These are phyloP conservation scores for Caloboletus firmus DNA, from an alignment of 1,284 basidiomycete species.

Conservation along the genomic window DNA sequence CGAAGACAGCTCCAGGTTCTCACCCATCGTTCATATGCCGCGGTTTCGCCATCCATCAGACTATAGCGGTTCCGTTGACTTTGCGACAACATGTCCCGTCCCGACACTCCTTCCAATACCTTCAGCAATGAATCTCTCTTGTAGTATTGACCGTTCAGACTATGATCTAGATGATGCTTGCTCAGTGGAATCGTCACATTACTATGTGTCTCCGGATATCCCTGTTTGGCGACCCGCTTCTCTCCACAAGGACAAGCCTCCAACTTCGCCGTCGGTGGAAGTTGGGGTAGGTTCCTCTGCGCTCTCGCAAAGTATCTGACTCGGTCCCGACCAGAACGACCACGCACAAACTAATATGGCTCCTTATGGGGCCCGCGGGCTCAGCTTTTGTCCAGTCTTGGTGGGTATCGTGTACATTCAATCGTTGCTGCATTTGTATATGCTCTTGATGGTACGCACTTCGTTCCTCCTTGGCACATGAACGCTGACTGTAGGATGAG, in stretches of 20 bases:
- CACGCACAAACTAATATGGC: neutral
- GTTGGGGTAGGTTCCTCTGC: slow-evolving; percentile 3
- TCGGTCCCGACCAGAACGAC: slow-evolving; percentile 2
- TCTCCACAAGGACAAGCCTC: neutral
- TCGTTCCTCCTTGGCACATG: neutral
- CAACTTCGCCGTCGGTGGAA: neutral
- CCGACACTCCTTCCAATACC: slow-evolving; percentile 5
- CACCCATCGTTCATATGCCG: neutral
- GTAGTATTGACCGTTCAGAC: neutral
- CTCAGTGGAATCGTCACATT: neutral
- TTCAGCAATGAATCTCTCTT: slow-evolving; percentile 3
- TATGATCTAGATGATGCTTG: neutral
- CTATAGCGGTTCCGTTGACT: neutral
- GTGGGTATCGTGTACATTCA: slow-evolving; percentile 14
- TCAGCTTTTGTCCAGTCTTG: slow-evolving; percentile 26
- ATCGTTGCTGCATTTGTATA: slow-evolving; percentile 25
- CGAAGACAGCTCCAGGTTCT: neutral
- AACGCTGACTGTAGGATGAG: slow-evolving; percentile 9
- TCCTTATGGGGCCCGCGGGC: slow-evolving; percentile 11
- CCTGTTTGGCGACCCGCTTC: neutral
- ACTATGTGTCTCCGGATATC: neutral
- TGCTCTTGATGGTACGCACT: slow-evolving; percentile 24
- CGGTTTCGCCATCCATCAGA: neutral
- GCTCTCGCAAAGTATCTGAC: neutral
- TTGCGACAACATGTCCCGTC: slow-evolving; percentile 9